Conservation (phyloP, 257 asterid species). For the Solanum verrucosum region DNA sequence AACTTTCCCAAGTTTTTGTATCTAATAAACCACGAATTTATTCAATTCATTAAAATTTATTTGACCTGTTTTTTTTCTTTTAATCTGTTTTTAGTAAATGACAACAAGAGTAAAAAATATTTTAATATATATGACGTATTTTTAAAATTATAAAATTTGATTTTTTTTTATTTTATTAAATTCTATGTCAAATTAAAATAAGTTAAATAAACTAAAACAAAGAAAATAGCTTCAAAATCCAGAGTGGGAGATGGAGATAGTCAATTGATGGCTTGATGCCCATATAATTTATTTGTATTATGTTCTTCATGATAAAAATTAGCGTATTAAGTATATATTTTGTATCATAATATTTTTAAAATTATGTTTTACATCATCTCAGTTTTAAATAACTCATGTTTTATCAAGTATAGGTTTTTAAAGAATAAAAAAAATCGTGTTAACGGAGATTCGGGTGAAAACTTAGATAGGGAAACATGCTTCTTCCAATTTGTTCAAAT, state of each 20-base stretch:
- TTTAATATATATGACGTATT: too few species aligned
- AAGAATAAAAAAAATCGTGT: too few species aligned
- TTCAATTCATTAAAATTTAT: too few species aligned
- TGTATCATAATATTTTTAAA: too few species aligned
- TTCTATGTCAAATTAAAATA: not conserved
- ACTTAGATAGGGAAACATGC: too few species aligned
- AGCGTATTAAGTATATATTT: not conserved
- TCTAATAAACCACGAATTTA: not conserved
- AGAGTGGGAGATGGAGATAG: not conserved
- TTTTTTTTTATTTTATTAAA: rapidly evolving
- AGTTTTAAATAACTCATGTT: not conserved
- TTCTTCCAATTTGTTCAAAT: too few species aligned
- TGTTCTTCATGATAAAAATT: not conserved
- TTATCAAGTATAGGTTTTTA: not conserved
- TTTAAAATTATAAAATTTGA: too few species aligned
- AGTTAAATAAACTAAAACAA: too few species aligned
- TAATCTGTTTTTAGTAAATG: too few species aligned
- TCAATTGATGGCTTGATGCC: not conserved
- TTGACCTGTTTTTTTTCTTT: not conserved
- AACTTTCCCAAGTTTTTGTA: not conserved
- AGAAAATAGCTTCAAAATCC: too few species aligned
- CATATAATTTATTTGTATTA: not conserved
- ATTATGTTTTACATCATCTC: not conserved
- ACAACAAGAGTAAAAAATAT: too few species aligned
- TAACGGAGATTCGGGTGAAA: too few species aligned